Evolutionary conservation across 768 basidiomycete species (phyloP).

Genomic region (Paxillus involutus): DNA sequence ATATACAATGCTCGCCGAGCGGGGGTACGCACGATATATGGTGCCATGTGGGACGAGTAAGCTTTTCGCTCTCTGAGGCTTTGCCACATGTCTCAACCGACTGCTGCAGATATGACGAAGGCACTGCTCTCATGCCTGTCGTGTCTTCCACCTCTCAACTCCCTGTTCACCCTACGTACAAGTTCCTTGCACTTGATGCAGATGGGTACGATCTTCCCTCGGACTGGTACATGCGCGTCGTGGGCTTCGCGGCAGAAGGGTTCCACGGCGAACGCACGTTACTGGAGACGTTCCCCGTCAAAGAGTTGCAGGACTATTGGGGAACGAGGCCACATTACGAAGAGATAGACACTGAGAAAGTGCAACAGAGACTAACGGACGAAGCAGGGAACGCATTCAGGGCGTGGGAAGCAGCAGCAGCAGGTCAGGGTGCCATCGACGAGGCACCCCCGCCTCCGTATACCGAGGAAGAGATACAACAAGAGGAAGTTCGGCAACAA

Average conservation of each 20-base stretch:
- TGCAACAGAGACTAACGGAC: constrained; percentile 25
- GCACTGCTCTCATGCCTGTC: constrained; percentile 79
- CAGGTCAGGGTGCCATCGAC: constrained; percentile 34
- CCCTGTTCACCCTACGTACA: constrained; percentile 57
- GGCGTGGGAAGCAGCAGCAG: constrained; percentile 38
- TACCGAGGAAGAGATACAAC: constrained; percentile 42
- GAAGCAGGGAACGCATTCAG: constrained; percentile 35
- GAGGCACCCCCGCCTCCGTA: constrained; percentile 73
- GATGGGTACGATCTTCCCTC: constrained; percentile 76
- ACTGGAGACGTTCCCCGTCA: constrained; percentile 61
- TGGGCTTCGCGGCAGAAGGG: constrained; percentile 68
- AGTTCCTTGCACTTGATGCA: constrained; percentile 71
- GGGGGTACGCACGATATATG: constrained; percentile 68
- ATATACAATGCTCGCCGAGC: constrained; percentile 64
- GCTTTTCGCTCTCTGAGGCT: constrained; percentile 12
- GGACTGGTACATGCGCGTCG: constrained; percentile 87
- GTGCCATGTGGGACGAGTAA: constrained; percentile 88
- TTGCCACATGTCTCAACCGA: neutral
- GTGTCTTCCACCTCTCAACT: constrained; percentile 57
- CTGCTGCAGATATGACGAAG: constrained; percentile 70
- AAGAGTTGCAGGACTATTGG: constrained; percentile 80
- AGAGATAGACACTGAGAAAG: constrained; percentile 13
- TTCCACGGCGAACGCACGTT: constrained; percentile 65
- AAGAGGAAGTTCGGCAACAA: neutral
- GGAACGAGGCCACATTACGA: constrained; percentile 59